Percentiles rank a stretch among this genome's conserved stretches.
Evolutionary conservation across 306 rosid species (phyloP).

Genomic region (Gastrolobium bilobum): DNA sequence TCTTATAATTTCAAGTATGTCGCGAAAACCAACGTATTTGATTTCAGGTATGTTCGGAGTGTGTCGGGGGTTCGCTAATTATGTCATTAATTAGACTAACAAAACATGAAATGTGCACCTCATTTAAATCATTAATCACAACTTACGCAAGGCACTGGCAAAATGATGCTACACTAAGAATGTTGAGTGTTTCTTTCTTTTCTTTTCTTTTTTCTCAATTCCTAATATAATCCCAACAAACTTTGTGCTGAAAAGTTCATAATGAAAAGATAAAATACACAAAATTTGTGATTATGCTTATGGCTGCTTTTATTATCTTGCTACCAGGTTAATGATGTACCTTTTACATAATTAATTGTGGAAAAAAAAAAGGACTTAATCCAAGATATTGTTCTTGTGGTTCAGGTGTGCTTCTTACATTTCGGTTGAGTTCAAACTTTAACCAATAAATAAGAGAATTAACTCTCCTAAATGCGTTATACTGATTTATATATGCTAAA

Average conservation of each 20-base stretch:
- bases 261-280: constrained; percentile 10
- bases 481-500: neutral
- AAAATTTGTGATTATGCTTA: neutral
- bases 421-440: neutral
- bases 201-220: too few relatives aligned
- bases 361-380: neutral
- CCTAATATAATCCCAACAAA: neutral
- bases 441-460: neutral
- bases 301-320: neutral
- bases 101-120: constrained; percentile 46
- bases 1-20: constrained; percentile 22
- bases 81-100: constrained; percentile 41
- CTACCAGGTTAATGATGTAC: constrained; percentile 12
- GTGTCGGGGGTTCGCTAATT: constrained; percentile 41
- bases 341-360: constrained; percentile 9
- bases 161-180: constrained; percentile 39
- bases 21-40: constrained; percentile 10
- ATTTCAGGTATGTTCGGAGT: constrained; percentile 32
- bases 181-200: constrained; percentile 12
- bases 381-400: neutral
- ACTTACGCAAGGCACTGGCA: constrained; percentile 18
- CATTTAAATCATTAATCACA: constrained; percentile 30
- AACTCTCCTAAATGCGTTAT: neutral
- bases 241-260: constrained; percentile 9
- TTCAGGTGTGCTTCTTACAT: neutral